These are phyloP conservation scores for Daldinia decipiens DNA, from an alignment of 495 filamentous ascomycete genomes.

Conservation along the genomic window DNA sequence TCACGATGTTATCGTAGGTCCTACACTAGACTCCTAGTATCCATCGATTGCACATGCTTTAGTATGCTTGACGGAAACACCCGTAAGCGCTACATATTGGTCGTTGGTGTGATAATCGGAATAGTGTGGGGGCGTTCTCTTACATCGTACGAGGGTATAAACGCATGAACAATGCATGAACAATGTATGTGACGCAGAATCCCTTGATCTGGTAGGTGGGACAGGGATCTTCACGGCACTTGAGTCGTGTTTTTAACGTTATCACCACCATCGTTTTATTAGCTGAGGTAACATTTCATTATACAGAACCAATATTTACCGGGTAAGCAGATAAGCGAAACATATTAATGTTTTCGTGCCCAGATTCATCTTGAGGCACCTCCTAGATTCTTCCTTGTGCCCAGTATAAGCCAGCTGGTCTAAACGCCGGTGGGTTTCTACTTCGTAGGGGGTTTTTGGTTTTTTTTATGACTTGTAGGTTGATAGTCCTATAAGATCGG, in stretches of 20 bases:
- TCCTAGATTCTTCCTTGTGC: not conserved
- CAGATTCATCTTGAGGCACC: constrained; percentile 15
- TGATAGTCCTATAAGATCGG: not conserved
- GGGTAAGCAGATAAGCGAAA: constrained; percentile 27
- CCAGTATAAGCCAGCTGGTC: not conserved
- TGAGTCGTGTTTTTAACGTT: constrained; percentile 32
- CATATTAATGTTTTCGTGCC: constrained; percentile 21
- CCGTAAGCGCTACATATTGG: not conserved
- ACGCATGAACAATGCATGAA: constrained; percentile 41
- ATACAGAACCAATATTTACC: constrained; percentile 22
- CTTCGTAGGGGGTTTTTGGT: not conserved
- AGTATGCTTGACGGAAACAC: constrained; percentile 11
- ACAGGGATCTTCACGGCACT: constrained; percentile 20
- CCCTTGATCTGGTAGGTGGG: constrained; percentile 31
- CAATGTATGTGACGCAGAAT: constrained; percentile 28
- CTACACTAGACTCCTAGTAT: not conserved
- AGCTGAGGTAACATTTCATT: constrained; percentile 27
- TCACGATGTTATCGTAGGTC: constrained; percentile 1
- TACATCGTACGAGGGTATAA: constrained; percentile 32
- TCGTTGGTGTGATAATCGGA: not conserved
- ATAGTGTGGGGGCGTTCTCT: constrained; percentile 13
- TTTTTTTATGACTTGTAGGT: not conserved
- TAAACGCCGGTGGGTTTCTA: not conserved
- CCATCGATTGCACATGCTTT: not conserved
- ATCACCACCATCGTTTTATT: constrained; percentile 36